Percentiles rank a stretch among this genome's conserved stretches.
Conservation (phyloP, 1,284 basidiomycete genomes). For the Cryptococcus hybrid region DNA sequence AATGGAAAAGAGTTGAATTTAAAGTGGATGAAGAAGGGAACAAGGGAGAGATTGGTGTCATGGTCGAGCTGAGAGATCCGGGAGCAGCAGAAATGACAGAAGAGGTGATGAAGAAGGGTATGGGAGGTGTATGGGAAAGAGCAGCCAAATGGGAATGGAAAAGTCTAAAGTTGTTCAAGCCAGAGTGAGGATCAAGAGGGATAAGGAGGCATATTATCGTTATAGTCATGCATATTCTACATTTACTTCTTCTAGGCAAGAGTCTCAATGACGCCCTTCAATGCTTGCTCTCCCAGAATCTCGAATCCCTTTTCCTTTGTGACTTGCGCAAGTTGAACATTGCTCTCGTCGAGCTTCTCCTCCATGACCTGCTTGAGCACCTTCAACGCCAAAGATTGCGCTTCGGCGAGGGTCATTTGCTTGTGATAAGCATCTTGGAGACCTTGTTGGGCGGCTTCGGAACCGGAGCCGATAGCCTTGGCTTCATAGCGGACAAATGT, state of each 20-base stretch:
- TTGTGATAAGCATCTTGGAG: slow-evolving; percentile 97
- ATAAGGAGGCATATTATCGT: not conserved
- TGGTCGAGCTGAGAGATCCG: slow-evolving; percentile 42
- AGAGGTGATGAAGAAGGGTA: slow-evolving; percentile 33
- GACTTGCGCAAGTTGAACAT: slow-evolving; percentile 92
- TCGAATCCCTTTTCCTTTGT: slow-evolving; percentile 73
- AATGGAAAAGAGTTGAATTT: slow-evolving; percentile 69
- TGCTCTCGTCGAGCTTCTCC: slow-evolving; percentile 97
- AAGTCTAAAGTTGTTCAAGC: slow-evolving; percentile 40
- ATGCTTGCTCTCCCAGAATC: slow-evolving; percentile 70
- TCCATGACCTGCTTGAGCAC: slow-evolving; percentile 99
- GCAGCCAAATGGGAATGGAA: slow-evolving; percentile 45
- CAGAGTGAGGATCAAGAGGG: not conserved
- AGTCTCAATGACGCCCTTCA: slow-evolving; percentile 74
- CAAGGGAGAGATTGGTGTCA: slow-evolving; percentile 27
- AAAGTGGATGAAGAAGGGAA: slow-evolving; percentile 28
- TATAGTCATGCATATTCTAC: slow-evolving; percentile 20
- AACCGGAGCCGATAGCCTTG: slow-evolving; percentile 97
- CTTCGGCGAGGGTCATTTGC: slow-evolving; percentile 91
- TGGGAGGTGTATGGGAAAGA: slow-evolving; percentile 47
- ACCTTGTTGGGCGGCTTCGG: slow-evolving; percentile 95
- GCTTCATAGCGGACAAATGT: slow-evolving; percentile 97
- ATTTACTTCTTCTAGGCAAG: slow-evolving; percentile 24
- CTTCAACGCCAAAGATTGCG: slow-evolving; percentile 78
- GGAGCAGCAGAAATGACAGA: slow-evolving; percentile 26